Evolutionary conservation across 345 rosid genomes (phyloP).

Genomic region (Aurinia saxatilis): DNA sequence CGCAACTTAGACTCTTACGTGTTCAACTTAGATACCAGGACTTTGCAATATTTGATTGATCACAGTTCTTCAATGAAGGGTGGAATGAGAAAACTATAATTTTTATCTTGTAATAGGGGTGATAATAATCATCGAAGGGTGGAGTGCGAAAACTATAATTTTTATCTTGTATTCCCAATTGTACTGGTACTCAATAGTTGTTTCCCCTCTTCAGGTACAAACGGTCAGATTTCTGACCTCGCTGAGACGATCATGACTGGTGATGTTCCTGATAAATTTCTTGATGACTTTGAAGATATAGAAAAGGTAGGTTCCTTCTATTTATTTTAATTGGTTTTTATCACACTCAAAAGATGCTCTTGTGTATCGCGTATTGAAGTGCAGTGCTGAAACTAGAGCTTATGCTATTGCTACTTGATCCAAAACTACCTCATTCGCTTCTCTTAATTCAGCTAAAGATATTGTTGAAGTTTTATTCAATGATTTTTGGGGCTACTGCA

Average conservation of each 20-base stretch:
- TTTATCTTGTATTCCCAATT: neutral
- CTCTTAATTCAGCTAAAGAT: neutral
- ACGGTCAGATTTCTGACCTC: constrained; percentile 55
- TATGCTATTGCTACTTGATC: neutral
- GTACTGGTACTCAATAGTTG: neutral
- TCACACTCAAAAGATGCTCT: neutral
- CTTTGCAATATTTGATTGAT: too few relatives aligned
- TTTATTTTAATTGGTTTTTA: neutral
- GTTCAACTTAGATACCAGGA: neutral
- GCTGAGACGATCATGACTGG: constrained; percentile 64
- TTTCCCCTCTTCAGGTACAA: constrained; percentile 47
- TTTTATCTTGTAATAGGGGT: neutral
- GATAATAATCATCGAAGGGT: neutral
- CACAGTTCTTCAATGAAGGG: too few relatives aligned
- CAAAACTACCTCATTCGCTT: neutral
- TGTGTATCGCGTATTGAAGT: neutral
- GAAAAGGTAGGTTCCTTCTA: constrained; percentile 15
- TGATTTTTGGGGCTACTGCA: neutral
- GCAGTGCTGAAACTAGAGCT: neutral
- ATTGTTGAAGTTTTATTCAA: neutral
- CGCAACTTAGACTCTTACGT: constrained; percentile 22
- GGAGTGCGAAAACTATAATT: neutral
- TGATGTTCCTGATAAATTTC: constrained; percentile 27
- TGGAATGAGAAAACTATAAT: neutral
- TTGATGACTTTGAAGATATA: constrained; percentile 8